Base-by-base conservation (phyloP, 352 stramenopile genomes). In the Pythium folliculosum region DNA sequence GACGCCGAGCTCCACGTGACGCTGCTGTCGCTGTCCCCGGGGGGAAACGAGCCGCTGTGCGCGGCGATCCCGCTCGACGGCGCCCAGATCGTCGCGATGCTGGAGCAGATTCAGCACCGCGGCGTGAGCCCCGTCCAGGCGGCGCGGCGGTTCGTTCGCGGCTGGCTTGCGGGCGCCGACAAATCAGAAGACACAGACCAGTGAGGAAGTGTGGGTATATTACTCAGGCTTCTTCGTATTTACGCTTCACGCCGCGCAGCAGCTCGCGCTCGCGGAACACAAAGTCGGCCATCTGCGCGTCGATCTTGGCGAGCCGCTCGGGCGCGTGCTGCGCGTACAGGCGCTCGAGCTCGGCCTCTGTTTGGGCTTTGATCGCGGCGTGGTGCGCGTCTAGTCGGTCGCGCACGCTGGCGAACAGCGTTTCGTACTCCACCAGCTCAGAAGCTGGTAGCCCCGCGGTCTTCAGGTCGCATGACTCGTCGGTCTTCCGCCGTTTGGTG, bases 271-370 rank as follows among this genome's bases (percentile, higher is more conserved):
- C 83, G 19, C 72, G 73, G 35, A 72, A 89, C 23, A 77, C 77
- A 63, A 84, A 90, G 4, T 81, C 75, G 1, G 73, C 47, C 44
- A 93, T 61, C 59, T 91, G 81, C 9, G n/a, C 27, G 5, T 65
- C 44, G 8, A 91, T 72, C 56, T 93, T 91, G 1, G 49, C 30
- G 12, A 91, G 13, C 0, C 80, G 73, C 5, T 93, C 85, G 1
- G 85, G 81, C 7, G 83, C 82, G 27, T 73, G 71, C 13, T 65
- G 35, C 4, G 75, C 60, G 49, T 91, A 93, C 10, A 91, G 67
- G 3, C 49, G 44, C 19, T 65, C 50, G 8, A 93, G 56, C 6
- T 82, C 66, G 13, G 59, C 44, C 17, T 74, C 60, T 10, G 78
- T 61, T 7, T 50, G 5, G 12, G 44, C 38, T 37, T 71, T 77